Percentiles rank a stretch among this genome's conserved stretches.
These are phyloP conservation scores for Ciborinia camelliae DNA, from an alignment of 2,329 filamentous ascomycete genomes.

Conservation along the genomic window DNA sequence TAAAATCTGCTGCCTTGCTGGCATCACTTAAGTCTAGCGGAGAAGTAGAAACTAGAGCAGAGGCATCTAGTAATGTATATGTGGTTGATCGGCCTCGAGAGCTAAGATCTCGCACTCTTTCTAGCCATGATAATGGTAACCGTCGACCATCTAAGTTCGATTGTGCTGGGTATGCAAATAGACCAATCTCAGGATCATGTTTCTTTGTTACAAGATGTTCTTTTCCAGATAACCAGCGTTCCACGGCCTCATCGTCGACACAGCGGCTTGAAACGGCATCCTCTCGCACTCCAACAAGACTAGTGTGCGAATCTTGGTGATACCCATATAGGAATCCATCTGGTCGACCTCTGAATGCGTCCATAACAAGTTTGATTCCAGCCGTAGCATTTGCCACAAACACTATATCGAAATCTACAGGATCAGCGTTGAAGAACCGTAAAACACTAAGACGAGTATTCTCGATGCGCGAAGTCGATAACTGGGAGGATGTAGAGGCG, in stretches of 20 bases:
- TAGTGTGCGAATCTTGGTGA: conserved; percentile 82
- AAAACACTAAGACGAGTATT: conserved; percentile 69
- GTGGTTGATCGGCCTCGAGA: conserved; percentile 24
- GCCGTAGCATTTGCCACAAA: conserved; percentile 93
- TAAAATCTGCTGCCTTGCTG: conserved; percentile 72
- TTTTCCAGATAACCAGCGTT: conserved; percentile 56
- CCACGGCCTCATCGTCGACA: conserved; percentile 61
- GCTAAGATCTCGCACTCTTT: conserved; percentile 42
- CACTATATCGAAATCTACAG: conserved; percentile 77
- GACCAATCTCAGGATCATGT: conserved; percentile 35
- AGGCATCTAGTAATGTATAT: conserved; percentile 80
- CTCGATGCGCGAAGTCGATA: conserved; percentile 71
- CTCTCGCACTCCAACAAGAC: conserved; percentile 76
- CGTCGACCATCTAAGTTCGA: conserved; percentile 56
- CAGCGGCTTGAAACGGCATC: conserved; percentile 63
- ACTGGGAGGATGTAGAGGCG: conserved; percentile 74
- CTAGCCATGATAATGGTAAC: conserved; percentile 68
- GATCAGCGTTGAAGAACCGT: conserved; percentile 76
- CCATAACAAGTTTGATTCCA: conserved; percentile 80
- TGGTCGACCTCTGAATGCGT: conserved; percentile 66
- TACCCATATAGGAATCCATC: conserved; percentile 80
- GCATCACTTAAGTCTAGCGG: conserved; percentile 66
- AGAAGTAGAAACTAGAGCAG: conserved; percentile 74
- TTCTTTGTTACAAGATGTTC: conserved; percentile 35
- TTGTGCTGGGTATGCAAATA: conserved; percentile 72